Conservation (phyloP, 805 yeast species). For the Yarrowia phangngaensis region DNA sequence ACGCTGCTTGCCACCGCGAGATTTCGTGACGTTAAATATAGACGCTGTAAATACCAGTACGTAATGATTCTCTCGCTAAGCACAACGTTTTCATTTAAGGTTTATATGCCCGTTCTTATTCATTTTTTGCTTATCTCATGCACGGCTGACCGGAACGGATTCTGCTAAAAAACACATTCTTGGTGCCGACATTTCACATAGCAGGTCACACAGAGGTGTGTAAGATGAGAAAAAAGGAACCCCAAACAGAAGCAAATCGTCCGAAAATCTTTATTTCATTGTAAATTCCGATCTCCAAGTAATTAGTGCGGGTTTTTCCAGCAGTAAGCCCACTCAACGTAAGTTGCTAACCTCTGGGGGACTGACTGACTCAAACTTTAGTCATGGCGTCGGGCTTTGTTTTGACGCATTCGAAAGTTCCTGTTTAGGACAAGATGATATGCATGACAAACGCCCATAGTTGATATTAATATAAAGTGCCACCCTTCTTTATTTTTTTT, state of each 20-base stretch:
- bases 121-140: neutral
- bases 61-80: constrained; percentile 1
- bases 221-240: too few species aligned
- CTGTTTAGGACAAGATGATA: constrained; percentile 21
- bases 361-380: constrained; percentile 4
- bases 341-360: too few species aligned
- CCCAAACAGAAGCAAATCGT: too few species aligned
- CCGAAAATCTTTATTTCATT: too few species aligned
- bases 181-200: neutral
- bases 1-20: too few species aligned
- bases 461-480: too few species aligned
- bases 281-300: too few species aligned
- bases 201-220: neutral
- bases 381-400: neutral
- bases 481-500: too few species aligned
- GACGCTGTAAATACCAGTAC: too few species aligned
- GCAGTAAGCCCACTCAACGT: too few species aligned
- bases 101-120: neutral
- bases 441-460: constrained; percentile 20
- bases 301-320: too few species aligned
- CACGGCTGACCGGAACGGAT: constrained; percentile 25
- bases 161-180: constrained; percentile 21
- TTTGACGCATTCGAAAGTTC: constrained; percentile 16
- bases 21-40: too few species aligned
- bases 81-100: neutral